These are phyloP conservation scores for Tilletia indica DNA, from an alignment of 1,284 basidiomycete species.

Conservation along the genomic window DNA sequence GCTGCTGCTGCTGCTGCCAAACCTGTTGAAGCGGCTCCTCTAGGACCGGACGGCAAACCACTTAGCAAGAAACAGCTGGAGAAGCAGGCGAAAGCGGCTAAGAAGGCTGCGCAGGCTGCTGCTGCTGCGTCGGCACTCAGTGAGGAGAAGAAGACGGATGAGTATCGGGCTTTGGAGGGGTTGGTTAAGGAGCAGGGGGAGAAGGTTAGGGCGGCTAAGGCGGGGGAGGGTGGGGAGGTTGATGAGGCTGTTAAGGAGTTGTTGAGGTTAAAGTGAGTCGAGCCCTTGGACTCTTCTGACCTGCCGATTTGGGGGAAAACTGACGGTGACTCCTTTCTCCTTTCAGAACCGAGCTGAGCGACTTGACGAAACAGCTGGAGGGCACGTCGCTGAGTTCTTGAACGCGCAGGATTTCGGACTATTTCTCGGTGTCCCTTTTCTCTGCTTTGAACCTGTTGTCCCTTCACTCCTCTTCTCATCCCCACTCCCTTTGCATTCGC, in stretches of 20 bases:
- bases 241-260: conserved; percentile 31
- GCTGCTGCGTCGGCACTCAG: conserved; percentile 17
- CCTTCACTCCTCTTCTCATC: too few species aligned
- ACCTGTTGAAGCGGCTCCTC: conserved; percentile 24
- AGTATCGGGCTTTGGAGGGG: conserved; percentile 37
- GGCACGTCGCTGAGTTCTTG: neutral
- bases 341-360: conserved; percentile 21
- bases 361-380: conserved; percentile 20
- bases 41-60: conserved; percentile 31
- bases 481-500: too few species aligned
- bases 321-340: too few species aligned
- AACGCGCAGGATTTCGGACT: neutral
- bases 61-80: conserved; percentile 52
- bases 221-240: conserved; percentile 21
- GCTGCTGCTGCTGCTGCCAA: conserved; percentile 56
- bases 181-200: conserved; percentile 42
- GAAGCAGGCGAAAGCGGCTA: conserved; percentile 50
- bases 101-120: conserved; percentile 38
- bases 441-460: too few species aligned
- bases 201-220: conserved; percentile 40
- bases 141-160: conserved; percentile 41
- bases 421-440: too few species aligned
- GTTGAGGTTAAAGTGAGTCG: conserved; percentile 32
- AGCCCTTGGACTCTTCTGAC: too few species aligned
- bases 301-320: too few species aligned